phyloP scores from a whole-genome alignment of 306 rosid genomes.

The Purshia tridentata region DNA sequence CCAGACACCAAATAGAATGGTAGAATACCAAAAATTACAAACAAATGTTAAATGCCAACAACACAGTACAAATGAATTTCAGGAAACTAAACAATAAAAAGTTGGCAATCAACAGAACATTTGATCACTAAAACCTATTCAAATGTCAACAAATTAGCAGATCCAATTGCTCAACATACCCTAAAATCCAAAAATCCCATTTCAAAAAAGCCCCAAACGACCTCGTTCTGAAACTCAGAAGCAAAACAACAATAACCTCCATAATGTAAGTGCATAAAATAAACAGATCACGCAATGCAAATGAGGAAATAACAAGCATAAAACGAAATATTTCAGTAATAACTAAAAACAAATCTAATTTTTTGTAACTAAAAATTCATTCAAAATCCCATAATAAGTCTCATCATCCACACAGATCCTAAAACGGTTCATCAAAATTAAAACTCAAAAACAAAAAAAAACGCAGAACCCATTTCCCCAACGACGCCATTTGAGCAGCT shows the following conservation, averaged over 20 bases:
- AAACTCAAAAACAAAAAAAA: not conserved
- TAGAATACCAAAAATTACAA: no score
- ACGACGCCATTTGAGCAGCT: not conserved
- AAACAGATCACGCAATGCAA: not conserved
- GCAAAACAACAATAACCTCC: not conserved
- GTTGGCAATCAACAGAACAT: no score
- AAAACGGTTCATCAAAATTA: not conserved
- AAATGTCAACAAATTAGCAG: not conserved
- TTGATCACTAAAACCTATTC: no score
- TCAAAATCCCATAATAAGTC: not conserved
- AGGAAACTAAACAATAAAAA: no score
- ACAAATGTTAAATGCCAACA: no score
- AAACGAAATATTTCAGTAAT: not conserved
- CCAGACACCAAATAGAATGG: no score
- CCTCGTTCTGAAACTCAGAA: not conserved
- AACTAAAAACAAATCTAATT: not conserved
- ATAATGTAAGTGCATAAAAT: not conserved
- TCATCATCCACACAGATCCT: conserved; percentile 6
- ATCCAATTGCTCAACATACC: not conserved
- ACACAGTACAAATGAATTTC: no score
- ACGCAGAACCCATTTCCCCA: not conserved
- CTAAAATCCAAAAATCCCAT: not conserved
- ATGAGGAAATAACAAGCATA: not conserved
- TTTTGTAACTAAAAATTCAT: not conserved
- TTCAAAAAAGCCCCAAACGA: not conserved